phyloP scores from a whole-genome alignment of 345 rosid genomes.

The Eucalyptus pauciflora region DNA sequence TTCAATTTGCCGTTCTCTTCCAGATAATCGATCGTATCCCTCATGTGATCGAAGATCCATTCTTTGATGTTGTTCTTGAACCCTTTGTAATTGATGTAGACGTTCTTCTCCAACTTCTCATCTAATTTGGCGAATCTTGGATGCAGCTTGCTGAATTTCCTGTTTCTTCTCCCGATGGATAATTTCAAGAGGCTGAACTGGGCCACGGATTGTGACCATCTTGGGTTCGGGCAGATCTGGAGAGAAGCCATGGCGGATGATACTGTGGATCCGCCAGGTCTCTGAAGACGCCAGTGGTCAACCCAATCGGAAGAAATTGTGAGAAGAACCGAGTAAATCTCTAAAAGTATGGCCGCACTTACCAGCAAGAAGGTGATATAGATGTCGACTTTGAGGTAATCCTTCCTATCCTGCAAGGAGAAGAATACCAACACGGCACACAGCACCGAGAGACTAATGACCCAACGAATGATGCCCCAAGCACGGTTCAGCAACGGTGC shows the following conservation, averaged over 20 bases:
- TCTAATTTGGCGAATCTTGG: not conserved
- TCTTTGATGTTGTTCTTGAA: not conserved
- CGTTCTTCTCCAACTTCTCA: not conserved
- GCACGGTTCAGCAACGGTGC: not conserved
- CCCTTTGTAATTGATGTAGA: not conserved
- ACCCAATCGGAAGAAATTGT: not conserved
- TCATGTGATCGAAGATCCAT: not conserved
- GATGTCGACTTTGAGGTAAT: not conserved
- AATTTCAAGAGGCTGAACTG: not conserved
- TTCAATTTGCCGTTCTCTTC: accelerated
- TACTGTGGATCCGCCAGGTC: not conserved
- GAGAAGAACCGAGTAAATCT: not conserved
- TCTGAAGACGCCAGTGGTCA: not conserved
- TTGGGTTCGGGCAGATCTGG: not conserved
- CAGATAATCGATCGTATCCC: too few species aligned
- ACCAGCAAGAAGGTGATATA: not conserved
- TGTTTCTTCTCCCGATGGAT: not conserved
- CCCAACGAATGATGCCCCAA: not conserved
- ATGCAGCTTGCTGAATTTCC: not conserved
- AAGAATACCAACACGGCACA: not conserved
- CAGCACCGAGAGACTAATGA: not conserved
- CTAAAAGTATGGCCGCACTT: not conserved
- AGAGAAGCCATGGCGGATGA: not conserved
- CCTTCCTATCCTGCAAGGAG: not conserved
- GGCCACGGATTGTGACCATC: not conserved